Conservation (phyloP, 2,329 filamentous ascomycete genomes). For the Herpotrichia juniperi region DNA sequence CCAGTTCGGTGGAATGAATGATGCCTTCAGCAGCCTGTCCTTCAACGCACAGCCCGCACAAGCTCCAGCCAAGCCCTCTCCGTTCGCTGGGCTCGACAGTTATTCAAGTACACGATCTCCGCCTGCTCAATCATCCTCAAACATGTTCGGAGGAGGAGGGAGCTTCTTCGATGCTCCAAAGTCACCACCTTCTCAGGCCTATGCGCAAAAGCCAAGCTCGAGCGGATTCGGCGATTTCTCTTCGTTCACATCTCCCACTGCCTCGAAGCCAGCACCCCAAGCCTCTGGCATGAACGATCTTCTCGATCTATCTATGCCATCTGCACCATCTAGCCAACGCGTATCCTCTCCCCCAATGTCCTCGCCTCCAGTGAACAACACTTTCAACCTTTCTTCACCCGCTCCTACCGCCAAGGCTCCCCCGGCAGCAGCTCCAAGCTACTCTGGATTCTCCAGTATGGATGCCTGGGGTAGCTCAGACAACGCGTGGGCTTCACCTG, state of each 20-base stretch:
- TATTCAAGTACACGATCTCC: conserved; percentile 52
- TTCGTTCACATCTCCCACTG: conserved; percentile 65
- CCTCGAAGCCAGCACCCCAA: conserved; percentile 52
- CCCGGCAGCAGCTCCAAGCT: conserved; percentile 40
- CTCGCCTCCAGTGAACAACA: conserved; percentile 61
- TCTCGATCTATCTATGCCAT: conserved; percentile 69
- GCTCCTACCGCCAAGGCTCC: conserved; percentile 35
- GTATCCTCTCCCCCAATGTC: conserved; percentile 37
- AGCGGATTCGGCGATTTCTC: conserved; percentile 67
- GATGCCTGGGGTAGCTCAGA: conserved; percentile 85
- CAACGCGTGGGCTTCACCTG: conserved; percentile 77
- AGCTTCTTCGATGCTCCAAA: conserved; percentile 84
- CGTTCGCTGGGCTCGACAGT: conserved; percentile 68
- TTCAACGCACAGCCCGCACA: conserved; percentile 59
- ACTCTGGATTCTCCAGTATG: conserved; percentile 57
- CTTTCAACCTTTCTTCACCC: conserved; percentile 78
- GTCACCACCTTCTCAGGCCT: conserved; percentile 48
- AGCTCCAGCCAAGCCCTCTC: conserved; percentile 62
- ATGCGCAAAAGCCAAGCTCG: conserved; percentile 56
- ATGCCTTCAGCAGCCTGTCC: conserved; percentile 77
- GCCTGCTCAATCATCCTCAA: conserved; percentile 51
- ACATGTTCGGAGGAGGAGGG: conserved; percentile 68
- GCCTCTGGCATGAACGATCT: conserved; percentile 72
- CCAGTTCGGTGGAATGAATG: conserved; percentile 71
- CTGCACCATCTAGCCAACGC: conserved; percentile 36